phyloP scores from a whole-genome alignment of 2,329 filamentous ascomycete species.

The Pseudogymnoascus sp. region DNA sequence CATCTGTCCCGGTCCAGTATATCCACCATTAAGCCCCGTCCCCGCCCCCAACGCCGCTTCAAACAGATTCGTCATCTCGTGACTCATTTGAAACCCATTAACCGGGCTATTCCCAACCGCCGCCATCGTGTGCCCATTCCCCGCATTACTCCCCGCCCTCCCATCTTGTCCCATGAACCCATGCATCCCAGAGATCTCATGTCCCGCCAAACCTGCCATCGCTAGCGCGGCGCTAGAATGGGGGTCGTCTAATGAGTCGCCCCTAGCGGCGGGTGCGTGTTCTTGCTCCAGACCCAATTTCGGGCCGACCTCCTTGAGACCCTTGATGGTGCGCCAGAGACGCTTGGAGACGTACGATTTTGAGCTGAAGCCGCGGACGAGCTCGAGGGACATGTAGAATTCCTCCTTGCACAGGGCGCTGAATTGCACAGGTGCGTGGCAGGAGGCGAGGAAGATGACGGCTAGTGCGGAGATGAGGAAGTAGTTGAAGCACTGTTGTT shows the following conservation, averaged over 20 bases:
- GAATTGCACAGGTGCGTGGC: constrained; percentile 67
- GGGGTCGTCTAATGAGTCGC: constrained; percentile 35
- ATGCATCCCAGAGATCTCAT: constrained; percentile 25
- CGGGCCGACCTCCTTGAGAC: constrained; percentile 65
- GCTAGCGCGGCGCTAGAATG: constrained; percentile 46
- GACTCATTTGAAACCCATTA: constrained; percentile 30
- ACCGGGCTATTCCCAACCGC: constrained; percentile 20
- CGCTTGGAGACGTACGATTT: constrained; percentile 66
- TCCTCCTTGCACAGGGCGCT: constrained; percentile 62
- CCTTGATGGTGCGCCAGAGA: constrained; percentile 64
- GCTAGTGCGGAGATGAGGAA: constrained; percentile 70
- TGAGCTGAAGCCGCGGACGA: constrained; percentile 65
- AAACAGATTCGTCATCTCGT: constrained; percentile 31
- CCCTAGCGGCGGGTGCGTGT: constrained; percentile 15
- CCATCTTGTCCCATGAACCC: constrained; percentile 11
- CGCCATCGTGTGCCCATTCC: constrained; percentile 16
- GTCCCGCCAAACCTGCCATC: constrained; percentile 46
- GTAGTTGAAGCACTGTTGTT: constrained; percentile 74
- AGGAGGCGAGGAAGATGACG: constrained; percentile 68
- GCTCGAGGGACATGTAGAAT: constrained; percentile 70
- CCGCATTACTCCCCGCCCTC: constrained; percentile 4
- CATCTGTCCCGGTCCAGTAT: constrained; percentile 16
- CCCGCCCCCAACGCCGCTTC: constrained; percentile 26
- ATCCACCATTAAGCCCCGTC: constrained; percentile 12
- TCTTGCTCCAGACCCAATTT: constrained; percentile 51